Conservation (phyloP, 2,329 filamentous ascomycete species). For the Colletotrichum sp. region DNA sequence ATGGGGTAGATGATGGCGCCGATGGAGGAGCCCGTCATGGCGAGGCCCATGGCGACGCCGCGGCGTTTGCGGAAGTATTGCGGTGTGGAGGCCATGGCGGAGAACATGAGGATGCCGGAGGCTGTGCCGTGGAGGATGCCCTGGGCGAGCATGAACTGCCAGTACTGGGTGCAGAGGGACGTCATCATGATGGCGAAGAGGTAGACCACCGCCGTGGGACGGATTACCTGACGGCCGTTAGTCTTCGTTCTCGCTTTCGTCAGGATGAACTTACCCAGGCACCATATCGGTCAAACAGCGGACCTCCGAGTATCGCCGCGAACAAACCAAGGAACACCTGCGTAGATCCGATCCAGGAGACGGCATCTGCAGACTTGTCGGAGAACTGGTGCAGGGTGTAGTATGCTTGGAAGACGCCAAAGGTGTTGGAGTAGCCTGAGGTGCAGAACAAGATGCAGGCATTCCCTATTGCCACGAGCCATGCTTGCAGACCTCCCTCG, state of each 20-base stretch:
- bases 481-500: conserved; percentile 40
- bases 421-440: conserved; percentile 48
- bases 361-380: conserved; percentile 31
- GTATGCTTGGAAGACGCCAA: conserved; percentile 50
- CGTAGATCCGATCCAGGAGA: conserved; percentile 50
- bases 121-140: conserved; percentile 47
- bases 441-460: conserved; percentile 41
- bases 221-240: not conserved
- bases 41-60: conserved; percentile 51
- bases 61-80: conserved; percentile 54
- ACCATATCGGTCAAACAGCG: conserved; percentile 48
- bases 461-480: conserved; percentile 42
- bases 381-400: conserved; percentile 42
- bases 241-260: not conserved
- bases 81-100: conserved; percentile 48
- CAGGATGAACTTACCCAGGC: conserved; percentile 29
- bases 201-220: conserved; percentile 26
- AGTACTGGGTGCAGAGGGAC: conserved; percentile 50
- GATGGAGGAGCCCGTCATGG: conserved; percentile 50
- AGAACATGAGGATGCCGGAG: conserved; percentile 47
- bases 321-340: conserved; percentile 40
- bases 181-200: conserved; percentile 48
- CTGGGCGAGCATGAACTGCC: conserved; percentile 57
- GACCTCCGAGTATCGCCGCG: conserved; percentile 37
- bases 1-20: conserved; percentile 61